phyloP scores from a whole-genome alignment of 139 green algal genomes.

The Mesotaenium endlicherianum region DNA sequence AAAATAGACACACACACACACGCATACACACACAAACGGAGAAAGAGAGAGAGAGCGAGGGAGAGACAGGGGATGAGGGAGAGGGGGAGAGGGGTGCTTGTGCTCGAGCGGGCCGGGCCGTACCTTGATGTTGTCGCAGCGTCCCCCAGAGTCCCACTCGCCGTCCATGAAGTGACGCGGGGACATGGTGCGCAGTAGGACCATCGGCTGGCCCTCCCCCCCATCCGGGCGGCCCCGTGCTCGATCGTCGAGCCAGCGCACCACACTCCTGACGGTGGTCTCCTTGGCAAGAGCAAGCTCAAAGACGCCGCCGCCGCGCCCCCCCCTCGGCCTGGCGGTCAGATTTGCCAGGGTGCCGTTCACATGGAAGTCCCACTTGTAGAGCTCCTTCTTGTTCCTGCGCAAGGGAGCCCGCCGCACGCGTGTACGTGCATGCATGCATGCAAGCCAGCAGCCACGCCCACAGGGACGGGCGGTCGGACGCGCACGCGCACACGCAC shows the following conservation, averaged over 20 bases:
- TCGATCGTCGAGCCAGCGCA: neutral
- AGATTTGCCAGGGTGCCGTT: neutral
- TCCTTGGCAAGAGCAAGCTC: neutral
- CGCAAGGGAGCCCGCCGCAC: neutral
- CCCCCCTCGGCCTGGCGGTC: neutral
- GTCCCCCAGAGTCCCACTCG: slow-evolving; percentile 33
- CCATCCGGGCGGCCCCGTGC: neutral
- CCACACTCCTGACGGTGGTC: neutral
- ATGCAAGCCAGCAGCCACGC: neutral
- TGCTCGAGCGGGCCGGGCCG: neutral
- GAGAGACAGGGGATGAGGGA: neutral
- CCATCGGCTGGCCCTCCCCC: slow-evolving; percentile 6
- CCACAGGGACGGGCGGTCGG: neutral
- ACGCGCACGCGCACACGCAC: neutral
- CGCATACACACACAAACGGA: neutral
- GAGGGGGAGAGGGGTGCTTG: neutral
- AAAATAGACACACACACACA: neutral
- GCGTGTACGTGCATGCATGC: neutral
- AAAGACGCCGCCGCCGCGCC: too few species aligned
- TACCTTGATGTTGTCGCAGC: slow-evolving; percentile 31
- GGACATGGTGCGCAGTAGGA: slow-evolving; percentile 12
- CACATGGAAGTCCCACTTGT: slow-evolving; percentile 5
- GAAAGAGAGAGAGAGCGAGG: neutral
- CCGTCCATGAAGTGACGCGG: slow-evolving; percentile 32
- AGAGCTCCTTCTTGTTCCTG: neutral